Evolutionary conservation across 768 basidiomycete species (phyloP).

Genomic region (Amanita thiersii): DNA sequence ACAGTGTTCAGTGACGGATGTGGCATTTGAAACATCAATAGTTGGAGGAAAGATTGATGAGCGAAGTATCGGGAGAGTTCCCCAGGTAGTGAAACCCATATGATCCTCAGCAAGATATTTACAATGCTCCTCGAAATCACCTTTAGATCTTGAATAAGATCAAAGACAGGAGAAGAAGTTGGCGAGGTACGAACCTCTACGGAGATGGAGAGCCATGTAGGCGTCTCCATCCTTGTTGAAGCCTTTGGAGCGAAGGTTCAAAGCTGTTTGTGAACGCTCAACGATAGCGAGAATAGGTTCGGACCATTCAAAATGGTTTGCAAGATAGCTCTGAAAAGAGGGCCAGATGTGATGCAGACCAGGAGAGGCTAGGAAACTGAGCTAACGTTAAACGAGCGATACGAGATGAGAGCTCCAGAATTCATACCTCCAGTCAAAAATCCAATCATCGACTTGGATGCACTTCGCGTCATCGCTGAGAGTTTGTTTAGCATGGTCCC

Average conservation of each 20-base stretch:
- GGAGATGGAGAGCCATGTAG: conserved; percentile 40
- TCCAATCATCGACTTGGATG: conserved; percentile 34
- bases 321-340: conserved; percentile 28
- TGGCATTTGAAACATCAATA: conserved; percentile 25
- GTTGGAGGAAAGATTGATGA: conserved; percentile 23
- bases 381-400: not conserved
- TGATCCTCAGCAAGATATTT: conserved; percentile 22
- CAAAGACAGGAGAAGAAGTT: not conserved
- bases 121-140: conserved; percentile 38
- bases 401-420: not conserved
- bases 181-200: conserved; percentile 22
- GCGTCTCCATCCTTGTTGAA: conserved; percentile 21
- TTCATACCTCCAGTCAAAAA: conserved; percentile 35
- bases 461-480: conserved; percentile 28
- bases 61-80: conserved; percentile 30
- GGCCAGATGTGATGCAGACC: conserved; percentile 33
- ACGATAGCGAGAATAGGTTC: conserved; percentile 23
- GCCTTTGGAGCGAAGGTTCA: conserved; percentile 22
- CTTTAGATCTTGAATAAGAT: conserved; percentile 12
- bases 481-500: conserved; percentile 26
- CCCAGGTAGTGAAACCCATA: conserved; percentile 39
- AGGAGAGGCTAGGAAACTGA: conserved; percentile 31
- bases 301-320: conserved; percentile 35
- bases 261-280: conserved; percentile 23
- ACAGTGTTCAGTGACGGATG: conserved; percentile 35